These are phyloP conservation scores for Phytophthora sp. DNA, from an alignment of 352 stramenopile genomes.

Conservation along the genomic window DNA sequence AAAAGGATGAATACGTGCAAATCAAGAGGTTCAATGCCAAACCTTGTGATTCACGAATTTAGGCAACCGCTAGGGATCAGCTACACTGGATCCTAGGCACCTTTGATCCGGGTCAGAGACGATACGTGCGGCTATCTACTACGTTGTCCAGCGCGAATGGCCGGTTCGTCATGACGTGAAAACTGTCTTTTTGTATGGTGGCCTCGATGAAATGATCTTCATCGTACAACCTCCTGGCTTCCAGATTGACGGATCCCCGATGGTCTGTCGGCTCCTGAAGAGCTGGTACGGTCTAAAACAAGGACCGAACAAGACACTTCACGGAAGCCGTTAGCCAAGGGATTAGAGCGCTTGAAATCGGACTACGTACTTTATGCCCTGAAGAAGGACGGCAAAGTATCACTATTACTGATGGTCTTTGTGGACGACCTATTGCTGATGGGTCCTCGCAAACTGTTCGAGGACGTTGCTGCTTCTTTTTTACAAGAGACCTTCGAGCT, in stretches of 20 bases:
- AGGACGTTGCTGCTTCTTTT: no score
- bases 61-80: slow-evolving; percentile 20
- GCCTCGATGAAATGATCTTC: slow-evolving; percentile 9
- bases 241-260: neutral
- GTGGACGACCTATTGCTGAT: no score
- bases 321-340: no score
- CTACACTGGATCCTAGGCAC: slow-evolving; percentile 24
- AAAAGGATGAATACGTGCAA: slow-evolving; percentile 15
- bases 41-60: slow-evolving; percentile 16
- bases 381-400: no score
- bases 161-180: slow-evolving; percentile 13
- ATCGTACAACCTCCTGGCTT: slow-evolving; percentile 22
- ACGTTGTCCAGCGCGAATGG: no score
- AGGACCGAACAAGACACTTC: no score
- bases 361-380: no score
- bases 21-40: slow-evolving; percentile 9
- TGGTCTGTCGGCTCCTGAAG: slow-evolving; percentile 5
- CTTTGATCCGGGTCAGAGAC: slow-evolving; percentile 23
- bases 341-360: no score
- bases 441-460: no score
- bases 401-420: no score
- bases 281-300: slow-evolving; percentile 21
- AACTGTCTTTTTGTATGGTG: slow-evolving; percentile 19
- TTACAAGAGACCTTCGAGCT: no score
- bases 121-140: neutral